Evolutionary conservation across 805 yeast species (phyloP), one percentile per base, ranked within the genome.

Genomic region (Candida michaelii): DNA sequence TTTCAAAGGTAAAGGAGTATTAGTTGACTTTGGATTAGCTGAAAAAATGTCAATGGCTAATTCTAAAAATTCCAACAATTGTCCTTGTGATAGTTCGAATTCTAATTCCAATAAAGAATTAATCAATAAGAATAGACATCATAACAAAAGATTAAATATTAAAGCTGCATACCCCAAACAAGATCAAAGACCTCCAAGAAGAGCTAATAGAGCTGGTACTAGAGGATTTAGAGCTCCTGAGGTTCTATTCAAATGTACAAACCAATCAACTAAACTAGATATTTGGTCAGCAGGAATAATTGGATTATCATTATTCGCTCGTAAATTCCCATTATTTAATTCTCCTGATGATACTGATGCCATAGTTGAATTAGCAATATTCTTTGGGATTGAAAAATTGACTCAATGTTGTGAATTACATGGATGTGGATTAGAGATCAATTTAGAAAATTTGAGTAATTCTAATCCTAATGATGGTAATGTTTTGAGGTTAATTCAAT

Each of bases 161-260:
- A 65, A 72, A 51, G 73, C 74, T 1, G 62, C 97, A 1, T 89
- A 86, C 56, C 85, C 89, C 8, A 89, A 88, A 58, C 87, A 86
- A 53, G 99, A 93, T 65, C 79, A 79, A 38, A 73, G 98, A 53
- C 85, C 95, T 0, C 87, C 93, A 1, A 76, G 96, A 54, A 76
- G 99, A 44, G 98, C 98, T 0, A 93, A 93, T 56, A 80, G 99
- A 53, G 99, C 99, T 13, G 97, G 97, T 7, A 89, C 97, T 1
- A 74, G 97, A 53, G 97, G 97, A 0, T 89, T 89, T 57, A 73
- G 97, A 52, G 96, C 97, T 0, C 97, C 97, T 0, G 97, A 89
- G 59, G 97, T 89, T 3, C 66, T 90, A 42, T 75, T 89, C 63
- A 89, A 88, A 59, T 89, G 97, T 62, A 77, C 85, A 1, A 81